These are phyloP conservation scores for Neonectria punicea DNA, from an alignment of 2,329 filamentous ascomycete genomes.

Conservation along the genomic window DNA sequence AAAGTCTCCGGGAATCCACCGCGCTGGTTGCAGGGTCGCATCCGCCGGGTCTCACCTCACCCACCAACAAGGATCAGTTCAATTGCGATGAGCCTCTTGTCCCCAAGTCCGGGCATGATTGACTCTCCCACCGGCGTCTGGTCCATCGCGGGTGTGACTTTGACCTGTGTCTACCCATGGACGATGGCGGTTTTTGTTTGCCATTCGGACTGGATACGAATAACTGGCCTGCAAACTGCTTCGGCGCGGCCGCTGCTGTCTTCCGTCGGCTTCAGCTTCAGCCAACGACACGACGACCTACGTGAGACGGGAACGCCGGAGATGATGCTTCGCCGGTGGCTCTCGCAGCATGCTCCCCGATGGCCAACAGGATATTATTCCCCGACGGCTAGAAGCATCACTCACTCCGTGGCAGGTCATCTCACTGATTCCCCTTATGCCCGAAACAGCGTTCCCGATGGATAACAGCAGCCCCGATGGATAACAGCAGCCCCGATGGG, in stretches of 20 bases:
- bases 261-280: background rate
- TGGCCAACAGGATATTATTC: too few species aligned
- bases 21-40: constrained; percentile 12
- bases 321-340: too few species aligned
- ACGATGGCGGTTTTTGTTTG: background rate
- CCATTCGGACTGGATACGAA: background rate
- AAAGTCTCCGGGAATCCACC: constrained; percentile 3
- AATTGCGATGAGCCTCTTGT: background rate
- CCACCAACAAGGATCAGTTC: background rate
- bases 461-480: too few species aligned
- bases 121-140: background rate
- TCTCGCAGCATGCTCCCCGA: too few species aligned
- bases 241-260: background rate
- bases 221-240: background rate
- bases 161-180: too few species aligned
- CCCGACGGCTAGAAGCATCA: too few species aligned
- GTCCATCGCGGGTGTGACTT: background rate
- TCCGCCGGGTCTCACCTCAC: background rate
- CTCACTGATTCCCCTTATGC: too few species aligned
- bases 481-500: too few species aligned
- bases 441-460: too few species aligned
- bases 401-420: too few species aligned
- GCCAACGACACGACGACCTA: too few species aligned
- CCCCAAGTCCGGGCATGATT: background rate
- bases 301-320: too few species aligned